phyloP scores from a whole-genome alignment of 2,329 filamentous ascomycete species.

The Colletotrichum spaethianum region DNA sequence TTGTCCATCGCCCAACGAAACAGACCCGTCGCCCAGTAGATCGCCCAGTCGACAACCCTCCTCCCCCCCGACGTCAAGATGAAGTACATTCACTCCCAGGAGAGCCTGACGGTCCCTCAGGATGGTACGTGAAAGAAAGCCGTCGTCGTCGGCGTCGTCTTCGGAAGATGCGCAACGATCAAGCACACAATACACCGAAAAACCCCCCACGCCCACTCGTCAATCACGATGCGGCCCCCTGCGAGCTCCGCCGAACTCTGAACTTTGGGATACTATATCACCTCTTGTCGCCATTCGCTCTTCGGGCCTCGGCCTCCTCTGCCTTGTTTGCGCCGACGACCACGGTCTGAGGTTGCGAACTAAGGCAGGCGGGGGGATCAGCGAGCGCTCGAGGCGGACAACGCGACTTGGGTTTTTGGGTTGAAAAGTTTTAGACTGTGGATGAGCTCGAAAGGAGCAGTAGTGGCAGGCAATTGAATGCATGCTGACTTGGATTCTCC shows the following conservation, averaged over 20 bases:
- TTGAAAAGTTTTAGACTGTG: constrained; percentile 44
- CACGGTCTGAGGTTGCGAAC: neutral
- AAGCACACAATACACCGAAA: constrained; percentile 22
- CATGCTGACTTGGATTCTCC: constrained; percentile 53
- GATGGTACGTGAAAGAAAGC: constrained; percentile 80
- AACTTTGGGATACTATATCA: constrained; percentile 39
- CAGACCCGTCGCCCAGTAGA: constrained; percentile 38
- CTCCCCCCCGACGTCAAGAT: constrained; percentile 80
- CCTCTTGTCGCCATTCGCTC: constrained; percentile 9
- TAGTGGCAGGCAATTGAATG: constrained; percentile 44
- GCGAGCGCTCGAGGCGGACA: constrained; percentile 18
- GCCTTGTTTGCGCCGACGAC: constrained; percentile 3
- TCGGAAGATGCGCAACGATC: constrained; percentile 11
- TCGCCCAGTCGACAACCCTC: constrained; percentile 46
- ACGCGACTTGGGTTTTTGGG: constrained; percentile 33
- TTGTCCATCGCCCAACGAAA: constrained; percentile 49
- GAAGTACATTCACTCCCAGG: constrained; percentile 99
- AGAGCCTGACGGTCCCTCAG: constrained; percentile 95
- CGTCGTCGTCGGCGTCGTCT: constrained; percentile 29
- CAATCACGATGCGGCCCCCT: constrained; percentile 29
- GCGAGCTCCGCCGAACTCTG: constrained; percentile 40
- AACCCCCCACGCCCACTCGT: neutral
- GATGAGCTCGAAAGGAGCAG: constrained; percentile 45
- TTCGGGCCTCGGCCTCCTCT: constrained; percentile 5
- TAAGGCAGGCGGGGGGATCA: constrained; percentile 13